Percentiles rank a stretch among this genome's conserved stretches.
These are phyloP conservation scores for Sphagnum magellanicum DNA, from an alignment of 228 moss, liverwort and hornwort genomes.

Conservation along the genomic window DNA sequence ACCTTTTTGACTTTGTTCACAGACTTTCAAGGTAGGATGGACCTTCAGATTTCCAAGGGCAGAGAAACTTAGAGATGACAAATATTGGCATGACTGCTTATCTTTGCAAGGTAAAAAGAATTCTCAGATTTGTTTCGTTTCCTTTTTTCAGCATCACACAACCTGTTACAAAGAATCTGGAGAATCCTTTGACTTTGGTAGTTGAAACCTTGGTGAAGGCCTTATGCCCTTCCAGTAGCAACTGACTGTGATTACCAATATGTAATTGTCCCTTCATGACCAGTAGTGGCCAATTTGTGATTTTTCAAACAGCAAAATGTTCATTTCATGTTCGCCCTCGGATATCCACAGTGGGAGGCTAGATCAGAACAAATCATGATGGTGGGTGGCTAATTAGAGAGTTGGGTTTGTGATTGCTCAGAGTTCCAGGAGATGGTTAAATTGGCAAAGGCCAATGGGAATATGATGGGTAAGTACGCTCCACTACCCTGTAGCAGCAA, in stretches of 20 bases:
- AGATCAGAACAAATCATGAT: background rate
- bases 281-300: background rate
- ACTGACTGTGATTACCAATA: too few species aligned
- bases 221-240: too few species aligned
- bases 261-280: too few species aligned
- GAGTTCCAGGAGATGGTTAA: slow-evolving; percentile 15
- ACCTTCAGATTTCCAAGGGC: slow-evolving; percentile 20
- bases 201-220: too few species aligned
- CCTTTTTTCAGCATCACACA: too few species aligned
- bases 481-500: slow-evolving; percentile 4
- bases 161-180: too few species aligned
- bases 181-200: too few species aligned
- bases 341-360: background rate
- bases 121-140: background rate
- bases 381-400: too few species aligned
- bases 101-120: slow-evolving; percentile 11
- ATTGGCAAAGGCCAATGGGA: slow-evolving; percentile 8
- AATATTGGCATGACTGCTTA: slow-evolving; percentile 14
- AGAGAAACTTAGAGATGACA: slow-evolving; percentile 13
- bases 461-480: slow-evolving; percentile 8
- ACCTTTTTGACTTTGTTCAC: background rate
- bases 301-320: background rate
- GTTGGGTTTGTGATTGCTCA: background rate
- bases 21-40: slow-evolving; percentile 20
- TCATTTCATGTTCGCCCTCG: too few species aligned